Conservation (phyloP, 2,329 filamentous ascomycete genomes). For the Neopestalotiopsis rosae region DNA sequence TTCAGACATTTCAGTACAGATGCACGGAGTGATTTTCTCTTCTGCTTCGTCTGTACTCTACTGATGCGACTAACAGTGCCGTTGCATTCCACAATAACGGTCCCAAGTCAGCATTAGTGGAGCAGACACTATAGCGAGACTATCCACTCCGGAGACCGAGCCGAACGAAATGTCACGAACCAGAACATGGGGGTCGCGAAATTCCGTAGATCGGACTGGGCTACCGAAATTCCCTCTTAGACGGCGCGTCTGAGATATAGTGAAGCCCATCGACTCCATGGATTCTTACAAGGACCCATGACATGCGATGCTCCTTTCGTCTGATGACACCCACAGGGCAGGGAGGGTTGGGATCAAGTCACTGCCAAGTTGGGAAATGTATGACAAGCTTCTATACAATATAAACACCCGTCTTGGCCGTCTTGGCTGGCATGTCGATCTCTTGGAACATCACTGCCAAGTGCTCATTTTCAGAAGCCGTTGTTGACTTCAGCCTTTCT, state of each 20-base stretch:
- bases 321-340: background rate
- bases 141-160: background rate
- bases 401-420: conserved; percentile 13
- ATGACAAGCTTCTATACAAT: conserved; percentile 1
- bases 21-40: background rate
- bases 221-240: background rate
- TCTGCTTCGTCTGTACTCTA: background rate
- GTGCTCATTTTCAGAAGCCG: background rate
- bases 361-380: conserved; percentile 2
- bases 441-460: conserved; percentile 11
- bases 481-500: conserved; percentile 1
- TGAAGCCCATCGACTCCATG: background rate
- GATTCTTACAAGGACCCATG: background rate
- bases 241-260: conserved; percentile 10
- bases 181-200: background rate
- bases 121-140: background rate
- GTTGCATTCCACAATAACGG: background rate
- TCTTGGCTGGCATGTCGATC: conserved; percentile 7
- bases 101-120: background rate
- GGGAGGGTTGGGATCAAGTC: no score
- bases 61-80: background rate
- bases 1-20: background rate
- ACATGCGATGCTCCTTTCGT: conserved; percentile 1
- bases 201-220: background rate
- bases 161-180: background rate